Evolutionary conservation across 768 basidiomycete genomes (phyloP), one percentile per base, ranked within the genome.

Genomic region (Crepidotus variabilis): DNA sequence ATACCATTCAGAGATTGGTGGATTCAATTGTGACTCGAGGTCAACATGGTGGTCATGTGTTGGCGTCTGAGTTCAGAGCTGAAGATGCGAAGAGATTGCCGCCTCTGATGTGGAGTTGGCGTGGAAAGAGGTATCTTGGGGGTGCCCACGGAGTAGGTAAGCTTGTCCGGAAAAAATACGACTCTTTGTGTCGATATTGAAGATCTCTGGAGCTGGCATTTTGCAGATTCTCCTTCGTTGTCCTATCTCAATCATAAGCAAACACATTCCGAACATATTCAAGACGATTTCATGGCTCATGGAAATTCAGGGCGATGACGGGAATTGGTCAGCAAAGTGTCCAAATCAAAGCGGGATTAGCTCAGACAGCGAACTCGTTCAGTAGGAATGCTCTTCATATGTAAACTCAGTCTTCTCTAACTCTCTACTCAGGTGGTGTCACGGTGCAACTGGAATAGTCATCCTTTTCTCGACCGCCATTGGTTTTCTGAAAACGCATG

Each of bases 81-180:
- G 54, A 54, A 21, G 59, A 63, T 18, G 36, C 54, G 11, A 58
- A 63, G 45, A 62, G 61, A 8, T 14, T 59, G 3, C 80, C 81
- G 0, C 72, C 78, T 1, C 65, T 84, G 24, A 84, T 84, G 81
- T 84, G 83, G 84, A 69, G 66, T 9, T 85, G 84, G 84, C 77
- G 82, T 60, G 69, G 74, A n/a, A 82, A 76, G 58, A 69, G 77
- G 21, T 84, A 84, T 61, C 66, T 84, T 1, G 83, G 84, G 35
- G 82, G 71, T 14, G 82, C 82, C 2, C 84, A 85, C 69, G 84
- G 84, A n/a, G 72, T 83, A 52, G 79, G 83, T 80, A 55, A 47
- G 81, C 69, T 13, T 43, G 6, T 5, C 10, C 1, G 20, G 49
- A 20, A 21, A 16, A 4, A 18, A 20, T 43, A 10, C 21, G 13